Conservation (phyloP, 768 basidiomycete genomes). For the Lactarius indigo region DNA sequence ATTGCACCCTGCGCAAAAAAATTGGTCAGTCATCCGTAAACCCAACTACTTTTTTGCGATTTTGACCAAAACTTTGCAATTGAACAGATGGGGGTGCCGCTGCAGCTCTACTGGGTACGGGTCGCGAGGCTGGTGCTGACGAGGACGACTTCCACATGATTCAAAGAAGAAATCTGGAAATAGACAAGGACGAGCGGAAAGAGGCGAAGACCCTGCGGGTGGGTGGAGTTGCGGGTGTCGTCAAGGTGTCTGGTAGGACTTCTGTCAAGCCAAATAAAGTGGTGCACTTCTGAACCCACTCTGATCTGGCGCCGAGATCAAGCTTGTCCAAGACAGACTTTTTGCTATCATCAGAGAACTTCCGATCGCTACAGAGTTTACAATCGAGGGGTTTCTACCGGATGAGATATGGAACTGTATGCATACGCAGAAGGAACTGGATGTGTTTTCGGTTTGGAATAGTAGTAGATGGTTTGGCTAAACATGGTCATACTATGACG, state of each 20-base stretch:
- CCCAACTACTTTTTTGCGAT: background rate
- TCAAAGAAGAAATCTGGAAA: slow-evolving; percentile 57
- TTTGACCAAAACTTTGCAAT: background rate
- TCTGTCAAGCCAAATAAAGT: slow-evolving; percentile 40
- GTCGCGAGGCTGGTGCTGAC: slow-evolving; percentile 69
- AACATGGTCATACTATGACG: too few relatives aligned
- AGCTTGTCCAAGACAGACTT: too few relatives aligned
- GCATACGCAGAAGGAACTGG: too few relatives aligned
- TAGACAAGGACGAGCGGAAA: slow-evolving; percentile 57
- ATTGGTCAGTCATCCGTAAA: slow-evolving; percentile 11
- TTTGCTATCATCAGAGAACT: too few relatives aligned
- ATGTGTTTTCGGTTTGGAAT: too few relatives aligned
- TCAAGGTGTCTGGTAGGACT: slow-evolving; percentile 28
- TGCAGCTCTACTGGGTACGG: slow-evolving; percentile 44
- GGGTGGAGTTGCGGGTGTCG: slow-evolving; percentile 41
- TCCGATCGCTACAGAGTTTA: too few relatives aligned
- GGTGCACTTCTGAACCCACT: slow-evolving; percentile 41
- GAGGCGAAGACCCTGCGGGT: slow-evolving; percentile 44
- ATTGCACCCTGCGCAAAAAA: slow-evolving; percentile 69
- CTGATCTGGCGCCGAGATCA: background rate
- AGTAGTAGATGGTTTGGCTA: too few relatives aligned
- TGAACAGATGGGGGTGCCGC: slow-evolving; percentile 37
- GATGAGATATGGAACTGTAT: too few relatives aligned
- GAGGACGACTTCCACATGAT: slow-evolving; percentile 93
- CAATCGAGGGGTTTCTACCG: too few relatives aligned